phyloP scores from a whole-genome alignment of 345 rosid genomes.

The Ceriops decandra region DNA sequence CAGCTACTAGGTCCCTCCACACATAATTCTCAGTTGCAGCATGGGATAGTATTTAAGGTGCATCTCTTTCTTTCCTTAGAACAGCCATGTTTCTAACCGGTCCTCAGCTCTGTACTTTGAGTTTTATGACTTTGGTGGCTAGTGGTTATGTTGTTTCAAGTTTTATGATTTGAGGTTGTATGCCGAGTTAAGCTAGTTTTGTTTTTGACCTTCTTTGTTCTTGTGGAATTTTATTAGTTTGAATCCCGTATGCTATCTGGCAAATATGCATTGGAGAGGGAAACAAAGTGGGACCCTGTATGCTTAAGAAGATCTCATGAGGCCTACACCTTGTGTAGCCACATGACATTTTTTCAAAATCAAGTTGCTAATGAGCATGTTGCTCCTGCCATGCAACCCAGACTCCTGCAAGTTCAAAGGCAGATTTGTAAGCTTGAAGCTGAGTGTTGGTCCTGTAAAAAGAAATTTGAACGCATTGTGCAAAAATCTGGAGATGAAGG shows the following conservation, averaged over 20 bases:
- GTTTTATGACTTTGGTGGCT: too few species aligned
- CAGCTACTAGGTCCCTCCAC: background rate
- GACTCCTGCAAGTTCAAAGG: constrained; percentile 2
- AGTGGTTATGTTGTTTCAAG: too few species aligned
- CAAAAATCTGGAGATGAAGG: constrained; percentile 15
- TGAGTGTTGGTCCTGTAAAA: background rate
- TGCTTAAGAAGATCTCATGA: background rate
- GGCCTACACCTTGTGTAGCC: background rate
- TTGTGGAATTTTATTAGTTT: constrained; percentile 1
- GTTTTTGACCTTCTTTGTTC: background rate
- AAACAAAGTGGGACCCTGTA: constrained; percentile 19
- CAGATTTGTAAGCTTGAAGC: constrained; percentile 15
- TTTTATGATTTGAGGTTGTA: too few species aligned
- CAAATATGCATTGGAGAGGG: constrained; percentile 10
- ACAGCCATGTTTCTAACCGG: too few species aligned
- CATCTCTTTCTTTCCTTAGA: too few species aligned
- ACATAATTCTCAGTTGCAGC: too few species aligned
- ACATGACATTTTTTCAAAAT: background rate
- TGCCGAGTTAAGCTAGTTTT: background rate
- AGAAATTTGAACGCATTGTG: constrained; percentile 6
- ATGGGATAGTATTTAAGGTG: too few species aligned
- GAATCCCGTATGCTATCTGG: constrained; percentile 13
- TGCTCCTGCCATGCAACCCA: constrained; percentile 6
- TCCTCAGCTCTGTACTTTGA: too few species aligned
- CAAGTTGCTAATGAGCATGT: background rate